phyloP scores from a whole-genome alignment of 169 alveolate species.

The Eimeria zaria region DNA sequence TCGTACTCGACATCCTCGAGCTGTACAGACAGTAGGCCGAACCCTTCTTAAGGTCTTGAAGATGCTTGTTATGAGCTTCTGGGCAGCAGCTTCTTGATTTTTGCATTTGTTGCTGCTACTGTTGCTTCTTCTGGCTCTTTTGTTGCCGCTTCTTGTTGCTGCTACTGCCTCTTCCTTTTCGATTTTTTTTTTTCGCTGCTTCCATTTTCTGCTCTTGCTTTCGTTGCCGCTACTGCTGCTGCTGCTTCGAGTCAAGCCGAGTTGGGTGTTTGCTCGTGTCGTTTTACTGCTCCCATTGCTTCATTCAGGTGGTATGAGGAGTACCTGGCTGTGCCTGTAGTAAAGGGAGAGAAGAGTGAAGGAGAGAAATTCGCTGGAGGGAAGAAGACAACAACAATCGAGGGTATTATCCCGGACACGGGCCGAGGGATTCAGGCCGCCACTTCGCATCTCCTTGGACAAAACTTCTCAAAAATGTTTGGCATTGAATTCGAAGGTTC shows the following conservation, averaged over 20 bases:
- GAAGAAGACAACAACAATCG: slow-evolving; percentile 98
- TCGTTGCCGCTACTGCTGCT: slow-evolving; percentile 16
- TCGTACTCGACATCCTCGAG: slow-evolving; percentile 94
- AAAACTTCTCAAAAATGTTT: slow-evolving; percentile 99
- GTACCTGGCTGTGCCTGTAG: slow-evolving; percentile 99
- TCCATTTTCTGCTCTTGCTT: too few relatives aligned
- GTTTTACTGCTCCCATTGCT: background rate
- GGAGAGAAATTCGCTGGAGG: slow-evolving; percentile 99
- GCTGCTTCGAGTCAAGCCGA: background rate
- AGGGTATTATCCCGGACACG: slow-evolving; percentile 98
- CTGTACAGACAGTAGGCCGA: slow-evolving; percentile 81
- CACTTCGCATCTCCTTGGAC: slow-evolving; percentile 99
- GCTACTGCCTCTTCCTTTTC: too few relatives aligned
- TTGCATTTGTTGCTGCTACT: background rate
- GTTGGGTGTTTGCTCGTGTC: background rate
- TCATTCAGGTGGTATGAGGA: slow-evolving; percentile 97
- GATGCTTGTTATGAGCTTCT: background rate
- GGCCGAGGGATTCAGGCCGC: slow-evolving; percentile 99
- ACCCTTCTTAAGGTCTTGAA: background rate
- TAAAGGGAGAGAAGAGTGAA: slow-evolving; percentile 99
- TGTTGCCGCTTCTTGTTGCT: too few relatives aligned
- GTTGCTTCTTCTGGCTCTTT: background rate
- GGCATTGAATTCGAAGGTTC: slow-evolving; percentile 95
- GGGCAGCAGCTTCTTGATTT: background rate
- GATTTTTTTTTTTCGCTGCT: too few relatives aligned